Conservation (phyloP, 2,329 filamentous ascomycete species). For the Tolypocladium amazonense region DNA sequence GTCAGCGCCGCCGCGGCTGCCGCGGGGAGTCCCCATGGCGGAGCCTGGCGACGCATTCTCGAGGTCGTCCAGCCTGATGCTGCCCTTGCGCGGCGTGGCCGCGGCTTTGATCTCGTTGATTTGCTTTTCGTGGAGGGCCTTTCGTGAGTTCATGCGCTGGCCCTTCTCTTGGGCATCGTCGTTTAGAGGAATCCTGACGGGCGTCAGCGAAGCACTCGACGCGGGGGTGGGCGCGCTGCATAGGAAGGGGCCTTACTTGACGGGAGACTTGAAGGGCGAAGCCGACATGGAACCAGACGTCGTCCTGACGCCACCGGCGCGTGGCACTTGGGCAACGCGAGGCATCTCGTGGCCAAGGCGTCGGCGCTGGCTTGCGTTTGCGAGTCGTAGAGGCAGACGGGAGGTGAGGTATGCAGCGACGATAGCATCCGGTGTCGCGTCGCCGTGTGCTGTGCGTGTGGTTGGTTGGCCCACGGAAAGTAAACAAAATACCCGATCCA, state of each 20-base stretch:
- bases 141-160: conserved; percentile 73
- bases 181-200: conserved; percentile 76
- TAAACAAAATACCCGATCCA: conserved; percentile 8
- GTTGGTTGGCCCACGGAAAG: conserved; percentile 4
- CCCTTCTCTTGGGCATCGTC: conserved; percentile 92
- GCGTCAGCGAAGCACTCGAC: conserved; percentile 1
- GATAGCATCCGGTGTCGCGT: not conserved
- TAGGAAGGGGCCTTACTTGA: conserved; percentile 34
- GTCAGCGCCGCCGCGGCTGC: conserved; percentile 22
- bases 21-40: conserved; percentile 41
- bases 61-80: conserved; percentile 46
- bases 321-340: conserved; percentile 45
- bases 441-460: not conserved
- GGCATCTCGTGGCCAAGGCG: conserved; percentile 33
- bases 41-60: conserved; percentile 47
- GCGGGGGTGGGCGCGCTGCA: not conserved
- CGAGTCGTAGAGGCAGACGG: not conserved
- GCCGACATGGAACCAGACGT: conserved; percentile 34
- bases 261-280: conserved; percentile 46
- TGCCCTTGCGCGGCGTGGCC: conserved; percentile 57
- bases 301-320: conserved; percentile 34
- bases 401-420: not conserved
- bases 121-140: conserved; percentile 80
- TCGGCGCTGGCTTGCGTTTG: conserved; percentile 1
- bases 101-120: conserved; percentile 76